Conservation (phyloP, 805 yeast genomes). For the Kodamaea kaohsiungensis region DNA sequence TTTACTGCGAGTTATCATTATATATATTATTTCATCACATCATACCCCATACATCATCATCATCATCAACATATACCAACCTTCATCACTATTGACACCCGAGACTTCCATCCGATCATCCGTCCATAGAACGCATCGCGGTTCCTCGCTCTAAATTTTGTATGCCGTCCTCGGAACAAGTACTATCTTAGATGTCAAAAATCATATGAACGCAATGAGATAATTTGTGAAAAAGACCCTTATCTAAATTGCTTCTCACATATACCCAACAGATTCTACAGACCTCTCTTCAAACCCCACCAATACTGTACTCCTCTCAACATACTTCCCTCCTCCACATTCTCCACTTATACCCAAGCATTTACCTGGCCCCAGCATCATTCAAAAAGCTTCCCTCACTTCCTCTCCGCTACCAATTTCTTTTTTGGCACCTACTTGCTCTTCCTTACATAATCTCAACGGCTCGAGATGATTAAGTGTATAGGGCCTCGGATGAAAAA, state of each 20-base stretch:
- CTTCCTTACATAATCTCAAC: neutral
- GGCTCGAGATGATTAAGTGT: neutral
- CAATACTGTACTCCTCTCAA: neutral
- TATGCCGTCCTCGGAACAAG: slow-evolving; percentile 2
- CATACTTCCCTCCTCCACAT: neutral
- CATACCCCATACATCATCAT: no score
- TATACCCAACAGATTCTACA: neutral
- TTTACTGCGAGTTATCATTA: no score
- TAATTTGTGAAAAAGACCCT: neutral
- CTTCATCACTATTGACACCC: no score
- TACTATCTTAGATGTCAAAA: neutral
- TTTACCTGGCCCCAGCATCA: neutral
- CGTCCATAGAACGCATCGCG: neutral
- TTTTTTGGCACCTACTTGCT: neutral
- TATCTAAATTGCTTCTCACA: neutral
- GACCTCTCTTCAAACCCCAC: neutral
- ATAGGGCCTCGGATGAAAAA: slow-evolving; percentile 3
- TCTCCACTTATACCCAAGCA: neutral
- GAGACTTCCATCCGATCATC: neutral
- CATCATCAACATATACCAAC: no score
- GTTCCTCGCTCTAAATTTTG: neutral
- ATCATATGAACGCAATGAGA: slow-evolving; percentile 1
- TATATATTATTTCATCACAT: no score
- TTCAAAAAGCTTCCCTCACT: neutral
- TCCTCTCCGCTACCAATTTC: neutral